phyloP scores from a whole-genome alignment of 129 eudicot species.

The Gnaphalium uliginosum region DNA sequence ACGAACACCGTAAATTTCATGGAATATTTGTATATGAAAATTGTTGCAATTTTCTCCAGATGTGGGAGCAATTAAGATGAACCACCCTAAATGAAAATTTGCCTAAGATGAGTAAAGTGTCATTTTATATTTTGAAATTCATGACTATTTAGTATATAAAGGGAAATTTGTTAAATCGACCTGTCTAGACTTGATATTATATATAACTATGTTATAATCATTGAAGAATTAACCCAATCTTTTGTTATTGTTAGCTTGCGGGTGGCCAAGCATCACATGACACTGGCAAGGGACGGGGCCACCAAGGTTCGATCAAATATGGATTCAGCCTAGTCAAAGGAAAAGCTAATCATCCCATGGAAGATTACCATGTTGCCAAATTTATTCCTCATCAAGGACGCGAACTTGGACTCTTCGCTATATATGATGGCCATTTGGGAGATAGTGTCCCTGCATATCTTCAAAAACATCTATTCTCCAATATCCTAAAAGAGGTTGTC shows the following conservation, averaged over 20 bases:
- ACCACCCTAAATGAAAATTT: not conserved
- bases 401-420: constrained; percentile 84
- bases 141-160: not conserved
- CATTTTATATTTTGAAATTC: not conserved
- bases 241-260: constrained; percentile 35
- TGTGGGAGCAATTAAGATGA: not conserved
- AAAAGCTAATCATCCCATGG: constrained; percentile 93
- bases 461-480: constrained; percentile 72
- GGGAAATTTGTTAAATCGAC: not conserved
- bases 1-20: not conserved
- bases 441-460: constrained; percentile 75
- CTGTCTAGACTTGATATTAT: not conserved
- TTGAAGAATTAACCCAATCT: not conserved
- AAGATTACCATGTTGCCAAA: constrained; percentile 87
- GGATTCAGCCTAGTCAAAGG: constrained; percentile 81
- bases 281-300: constrained; percentile 82
- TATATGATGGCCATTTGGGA: constrained; percentile 85
- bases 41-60: not conserved
- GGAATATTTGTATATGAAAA: not conserved
- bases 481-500: constrained; percentile 73
- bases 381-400: constrained; percentile 53
- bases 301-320: constrained; percentile 53
- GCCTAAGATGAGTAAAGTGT: not conserved
- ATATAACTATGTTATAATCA: not conserved
- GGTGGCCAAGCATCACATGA: constrained; percentile 53